Evolutionary conservation across 176 grass and related monocot species (phyloP), one percentile per base, ranked within the genome.

Genomic region (Zea luxurians): DNA sequence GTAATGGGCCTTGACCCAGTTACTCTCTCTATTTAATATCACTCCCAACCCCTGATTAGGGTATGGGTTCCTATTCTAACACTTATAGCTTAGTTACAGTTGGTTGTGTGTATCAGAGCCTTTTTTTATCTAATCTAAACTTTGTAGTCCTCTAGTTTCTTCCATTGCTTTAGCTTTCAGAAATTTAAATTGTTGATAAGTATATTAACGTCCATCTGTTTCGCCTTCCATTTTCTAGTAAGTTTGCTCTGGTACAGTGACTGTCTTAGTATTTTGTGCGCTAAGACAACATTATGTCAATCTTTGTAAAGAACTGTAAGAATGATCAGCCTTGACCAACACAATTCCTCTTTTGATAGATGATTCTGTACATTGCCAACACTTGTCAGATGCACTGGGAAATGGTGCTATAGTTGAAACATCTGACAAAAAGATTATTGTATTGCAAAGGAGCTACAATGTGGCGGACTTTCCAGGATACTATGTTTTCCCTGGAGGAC

Each of bases 351-450:
- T 78, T 82, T 70, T 67, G 54, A 47, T 85, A 93, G 91, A 90
- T 87, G 88, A 88, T 80, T 75, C 84, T 66, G 71, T 88, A 64
- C n/a, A 8, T 80, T 92, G 87, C 71, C 85, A 92, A 89, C 95
- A 98, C 85, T 81, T 84, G 78, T 89, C 91, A 69, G 85, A 86
- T 89, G 83, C 91, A 70, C 76, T 98, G 80, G 95, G 91, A 12
- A 98, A 98, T 86, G 95, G 83, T 45, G 95, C 95, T 34, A 89
- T 98, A 36, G 89, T 98, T 74, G 83, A 94, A 89, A 94, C 95
- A 81, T 88, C 87, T 68, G 95, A 98, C 74, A 52, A 83, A 59
- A 94, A 85, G 85, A 85, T 98, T 85, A 82, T 98, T 66, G 52
- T 94, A 63, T 68, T 94, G 61, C 91, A 94, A 92, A 98, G 95